Conservation (phyloP, 106 monocot genomes). For the Chionographis japonica region DNA sequence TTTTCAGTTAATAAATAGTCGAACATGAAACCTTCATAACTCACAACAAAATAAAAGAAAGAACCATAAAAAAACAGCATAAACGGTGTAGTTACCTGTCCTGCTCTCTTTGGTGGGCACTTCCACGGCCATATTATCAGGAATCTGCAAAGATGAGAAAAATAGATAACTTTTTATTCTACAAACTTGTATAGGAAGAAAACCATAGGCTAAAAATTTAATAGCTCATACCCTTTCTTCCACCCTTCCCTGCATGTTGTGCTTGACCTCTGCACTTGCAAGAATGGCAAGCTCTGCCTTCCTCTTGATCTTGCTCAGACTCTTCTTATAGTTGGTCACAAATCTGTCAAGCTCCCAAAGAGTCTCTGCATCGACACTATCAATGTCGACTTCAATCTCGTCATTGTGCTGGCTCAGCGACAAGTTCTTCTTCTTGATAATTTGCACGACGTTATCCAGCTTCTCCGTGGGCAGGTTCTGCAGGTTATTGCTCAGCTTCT, state of each 20-base stretch:
- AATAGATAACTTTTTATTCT: not conserved
- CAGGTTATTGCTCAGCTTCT: conserved; percentile 49
- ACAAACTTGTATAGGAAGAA: too few relatives aligned
- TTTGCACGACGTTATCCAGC: conserved; percentile 53
- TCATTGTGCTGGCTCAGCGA: conserved; percentile 56
- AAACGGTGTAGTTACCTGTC: conserved; percentile 27
- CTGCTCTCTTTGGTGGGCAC: conserved; percentile 24
- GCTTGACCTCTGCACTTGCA: conserved; percentile 20
- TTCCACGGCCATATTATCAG: conserved; percentile 15
- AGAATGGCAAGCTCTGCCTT: conserved; percentile 61
- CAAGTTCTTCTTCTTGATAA: conserved; percentile 66
- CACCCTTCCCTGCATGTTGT: conserved; percentile 15
- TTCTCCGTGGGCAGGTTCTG: conserved; percentile 58
- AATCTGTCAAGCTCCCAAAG: conserved; percentile 87
- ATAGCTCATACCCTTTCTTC: conserved; percentile 27
- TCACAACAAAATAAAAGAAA: not conserved
- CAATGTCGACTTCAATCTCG: conserved; percentile 84
- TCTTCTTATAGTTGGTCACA: conserved; percentile 75
- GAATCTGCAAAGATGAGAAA: not conserved
- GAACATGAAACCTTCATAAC: too few relatives aligned
- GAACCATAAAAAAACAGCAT: not conserved
- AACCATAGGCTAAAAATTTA: not conserved
- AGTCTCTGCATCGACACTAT: conserved; percentile 63
- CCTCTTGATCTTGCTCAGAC: conserved; percentile 68
- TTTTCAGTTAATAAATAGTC: not conserved